A percentile compares a stretch with the other conserved stretches of the same genome.
These are phyloP conservation scores for Rasamsonia emersonii DNA, from an alignment of 2,329 filamentous ascomycete genomes.

Conservation along the genomic window DNA sequence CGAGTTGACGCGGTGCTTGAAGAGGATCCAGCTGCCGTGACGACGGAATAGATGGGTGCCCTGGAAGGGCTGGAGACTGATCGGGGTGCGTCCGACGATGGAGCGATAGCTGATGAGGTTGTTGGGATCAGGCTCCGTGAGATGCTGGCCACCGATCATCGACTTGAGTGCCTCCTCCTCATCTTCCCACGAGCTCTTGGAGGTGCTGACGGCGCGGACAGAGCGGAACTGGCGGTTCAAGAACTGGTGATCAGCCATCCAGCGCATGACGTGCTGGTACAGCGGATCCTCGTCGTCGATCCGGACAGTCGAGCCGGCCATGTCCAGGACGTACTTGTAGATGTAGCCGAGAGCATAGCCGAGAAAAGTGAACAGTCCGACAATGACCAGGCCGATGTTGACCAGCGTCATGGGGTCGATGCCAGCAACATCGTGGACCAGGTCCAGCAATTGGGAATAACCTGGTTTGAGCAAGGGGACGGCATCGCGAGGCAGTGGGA, in stretches of 20 bases:
- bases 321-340: conserved; percentile 8
- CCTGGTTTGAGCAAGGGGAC: conserved; percentile 6
- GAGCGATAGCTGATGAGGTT: conserved; percentile 9
- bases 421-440: conserved; percentile 6
- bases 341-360: conserved; percentile 4
- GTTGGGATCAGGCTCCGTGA: conserved; percentile 6
- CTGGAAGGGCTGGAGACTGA: conserved; percentile 18
- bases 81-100: conserved; percentile 8
- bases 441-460: conserved; percentile 3
- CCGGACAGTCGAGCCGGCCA: conserved; percentile 28
- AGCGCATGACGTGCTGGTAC: conserved; percentile 51
- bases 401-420: conserved; percentile 9
- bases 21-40: conserved; percentile 10
- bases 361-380: conserved; percentile 9
- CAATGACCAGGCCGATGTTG: conserved; percentile 7
- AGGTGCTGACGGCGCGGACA: conserved; percentile 48
- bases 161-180: conserved; percentile 26
- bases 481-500: conserved; percentile 7
- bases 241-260: conserved; percentile 46
- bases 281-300: conserved; percentile 51
- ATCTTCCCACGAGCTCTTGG: conserved; percentile 46
- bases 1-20: conserved; percentile 5
- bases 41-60: conserved; percentile 11
- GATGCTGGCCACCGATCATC: conserved; percentile 4
- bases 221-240: conserved; percentile 42